Evolutionary conservation across 768 basidiomycete species (phyloP), one percentile per base, ranked within the genome.

Genomic region (Lyophyllum atratum): DNA sequence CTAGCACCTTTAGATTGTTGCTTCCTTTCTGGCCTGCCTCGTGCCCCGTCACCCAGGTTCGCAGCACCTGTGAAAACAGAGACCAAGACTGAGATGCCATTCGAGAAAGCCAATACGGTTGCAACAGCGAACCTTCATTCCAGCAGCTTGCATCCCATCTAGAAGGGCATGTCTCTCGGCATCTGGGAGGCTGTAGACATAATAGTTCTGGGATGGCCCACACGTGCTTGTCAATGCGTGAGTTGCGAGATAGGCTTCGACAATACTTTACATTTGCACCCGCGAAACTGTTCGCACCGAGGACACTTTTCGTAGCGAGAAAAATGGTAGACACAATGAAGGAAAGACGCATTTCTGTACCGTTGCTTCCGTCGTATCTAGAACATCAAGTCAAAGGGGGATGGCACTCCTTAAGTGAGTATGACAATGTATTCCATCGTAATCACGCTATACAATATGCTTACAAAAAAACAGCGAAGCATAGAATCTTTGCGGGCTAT

Each of bases 21-120:
- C 64, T 65, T 19, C 54, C 54, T 52, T 70, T 71, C 58, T 69
- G 64, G 1, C 63, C 65, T 12, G 66, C 66, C 25, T 47, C 56
- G 39, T 68, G 54, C 3, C 69, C 69, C 11, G 68, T 66, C 11
- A 72, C 68, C 70, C 67, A 68, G n/a, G 66, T 67, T 50, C 68
- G 52, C 31, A 70, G 59, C 22, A 70, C 69, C 61, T 65, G 42
- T 26, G 4, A 26, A 12, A 34, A 19, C 11, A 22, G 39, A 44
- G 29, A 4, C 11, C 24, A 3, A 25, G 34, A 29, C 44, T 25
- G 22, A 11, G 2, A 40, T 21, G 28, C 21, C 29, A 31, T 12
- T 19, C 2, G 17, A 56, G n/a, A 21, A 8, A 29, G 49, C 19
- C 19, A 44, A n/a, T n/a, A n/a, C 7, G 34, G 7, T 29, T 22